Evolutionary conservation across 371 early-diverging fungal genomes (phyloP).

Genomic region (Syncephalastrum sp.): DNA sequence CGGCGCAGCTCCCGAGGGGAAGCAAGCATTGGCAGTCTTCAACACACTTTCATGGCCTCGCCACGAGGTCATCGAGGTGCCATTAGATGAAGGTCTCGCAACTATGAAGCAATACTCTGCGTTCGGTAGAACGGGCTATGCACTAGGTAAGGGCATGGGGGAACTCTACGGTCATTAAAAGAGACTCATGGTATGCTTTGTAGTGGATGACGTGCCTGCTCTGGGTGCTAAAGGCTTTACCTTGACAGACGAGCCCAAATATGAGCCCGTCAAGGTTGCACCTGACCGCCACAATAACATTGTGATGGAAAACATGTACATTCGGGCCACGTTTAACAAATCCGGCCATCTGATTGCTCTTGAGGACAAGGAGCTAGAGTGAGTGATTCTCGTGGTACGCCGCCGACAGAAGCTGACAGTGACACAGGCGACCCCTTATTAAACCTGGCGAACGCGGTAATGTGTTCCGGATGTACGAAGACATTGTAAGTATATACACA

Average conservation of each 20-base stretch:
- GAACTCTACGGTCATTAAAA: too few relatives aligned
- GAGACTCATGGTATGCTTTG: neutral
- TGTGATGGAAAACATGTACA: slow-evolving; percentile 69
- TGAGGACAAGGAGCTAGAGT: slow-evolving; percentile 60
- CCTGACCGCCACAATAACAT: slow-evolving; percentile 37
- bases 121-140: slow-evolving; percentile 52
- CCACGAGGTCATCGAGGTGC: slow-evolving; percentile 69
- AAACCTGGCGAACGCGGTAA: slow-evolving; percentile 69
- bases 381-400: slow-evolving; percentile 3
- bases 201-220: slow-evolving; percentile 36
- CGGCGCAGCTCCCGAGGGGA: slow-evolving; percentile 14
- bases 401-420: neutral
- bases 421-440: slow-evolving; percentile 69
- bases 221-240: slow-evolving; percentile 28
- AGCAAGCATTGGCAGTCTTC: slow-evolving; percentile 57
- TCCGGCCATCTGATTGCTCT: slow-evolving; percentile 70
- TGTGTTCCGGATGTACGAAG: slow-evolving; percentile 81
- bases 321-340: slow-evolving; percentile 68
- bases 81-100: slow-evolving; percentile 40
- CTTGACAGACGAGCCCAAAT: slow-evolving; percentile 10
- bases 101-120: slow-evolving; percentile 55
- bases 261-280: slow-evolving; percentile 33
- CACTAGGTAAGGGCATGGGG: slow-evolving; percentile 22
- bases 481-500: slow-evolving; percentile 51
- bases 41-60: slow-evolving; percentile 84